A percentile compares a stretch with the other conserved stretches of the same genome.
Evolutionary conservation across 2,329 filamentous ascomycete species (phyloP).

Genomic region (Ophiostoma sp.): DNA sequence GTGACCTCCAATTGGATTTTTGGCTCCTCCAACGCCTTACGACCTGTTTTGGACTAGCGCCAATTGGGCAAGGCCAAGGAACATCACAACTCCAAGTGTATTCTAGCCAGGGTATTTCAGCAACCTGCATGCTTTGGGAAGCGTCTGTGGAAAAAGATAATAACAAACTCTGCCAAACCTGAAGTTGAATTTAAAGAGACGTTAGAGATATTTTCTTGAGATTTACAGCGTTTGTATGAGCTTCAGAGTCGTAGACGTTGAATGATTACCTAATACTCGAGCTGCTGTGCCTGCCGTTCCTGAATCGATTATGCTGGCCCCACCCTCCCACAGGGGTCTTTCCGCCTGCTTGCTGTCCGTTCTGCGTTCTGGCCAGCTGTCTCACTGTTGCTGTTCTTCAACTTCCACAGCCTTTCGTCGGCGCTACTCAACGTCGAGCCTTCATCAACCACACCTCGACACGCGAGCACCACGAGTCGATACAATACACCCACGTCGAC

Average conservation of each 20-base stretch:
- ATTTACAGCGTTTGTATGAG: not conserved
- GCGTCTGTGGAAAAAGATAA: too few species aligned
- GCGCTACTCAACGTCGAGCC: slow-evolving; percentile 2
- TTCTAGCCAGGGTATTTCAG: not conserved
- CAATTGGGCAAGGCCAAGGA: not conserved
- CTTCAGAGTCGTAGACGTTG: not conserved
- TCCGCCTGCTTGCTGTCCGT: not conserved
- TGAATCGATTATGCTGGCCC: not conserved
- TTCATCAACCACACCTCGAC: not conserved
- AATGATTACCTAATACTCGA: not conserved
- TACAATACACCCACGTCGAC: not conserved
- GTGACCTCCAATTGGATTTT: not conserved
- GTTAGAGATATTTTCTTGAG: too few species aligned
- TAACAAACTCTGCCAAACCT: too few species aligned
- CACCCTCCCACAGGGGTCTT: not conserved
- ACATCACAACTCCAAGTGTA: not conserved
- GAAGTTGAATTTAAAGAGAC: too few species aligned
- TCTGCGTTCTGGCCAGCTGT: slow-evolving; percentile 8
- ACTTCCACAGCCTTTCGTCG: slow-evolving; percentile 3
- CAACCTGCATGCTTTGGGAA: not conserved
- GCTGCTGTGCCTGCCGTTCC: not conserved
- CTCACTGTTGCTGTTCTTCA: not conserved
- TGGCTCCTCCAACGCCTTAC: not conserved
- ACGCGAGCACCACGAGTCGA: not conserved
- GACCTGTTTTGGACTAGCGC: not conserved